Base-by-base conservation (phyloP, 495 filamentous ascomycete genomes). In the Tuber aestivum region DNA sequence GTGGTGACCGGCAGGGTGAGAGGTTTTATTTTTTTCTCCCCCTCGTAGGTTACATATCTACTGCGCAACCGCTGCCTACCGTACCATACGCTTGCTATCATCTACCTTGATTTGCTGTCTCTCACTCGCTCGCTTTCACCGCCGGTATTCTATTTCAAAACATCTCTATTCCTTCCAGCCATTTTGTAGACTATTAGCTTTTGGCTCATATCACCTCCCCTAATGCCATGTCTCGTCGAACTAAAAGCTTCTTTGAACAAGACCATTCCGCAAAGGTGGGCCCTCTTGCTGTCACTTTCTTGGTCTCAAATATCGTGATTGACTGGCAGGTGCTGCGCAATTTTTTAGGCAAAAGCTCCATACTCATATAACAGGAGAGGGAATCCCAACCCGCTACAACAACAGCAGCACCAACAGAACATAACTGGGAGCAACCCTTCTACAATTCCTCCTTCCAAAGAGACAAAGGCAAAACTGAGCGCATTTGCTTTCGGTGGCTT, bases 231-330 rank as follows among this genome's bases (percentile, higher is more conserved):
- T 75, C 74, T 79, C 77, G 81, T 68, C 77, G 75, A 69, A 83
- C 81, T 16, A 79, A 76, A 42, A 77, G 82, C 69, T 83, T 83
- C 74, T 78, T 83, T 32, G 81, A 83, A 44, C 82, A 83, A 70
- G 81, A 83, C 44, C 77, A 83, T 70, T 77, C 80, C 41, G 65
- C 80, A 68, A 82, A 82, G 73, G 80, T 82, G 68, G 20, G 27
- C 56, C 20, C 41, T 50, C 48, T 65, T 35, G 56, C 56, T 35
- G 7, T 70, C 41, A 42, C 20, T 70, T 61, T 79, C 72, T 40
- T 41, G 45, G 72, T 71, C 72, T 23, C n/a, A 50, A 42, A 9
- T 38, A n/a, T n/a, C n/a, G 56, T 42, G 18, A 35, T 27, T 48
- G 41, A 32, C 38, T 45, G 18, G 32, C 56, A 61, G 12, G 18